phyloP scores from a whole-genome alignment of 2,329 filamentous ascomycete genomes.

The Scedosporium aurantiacum region DNA sequence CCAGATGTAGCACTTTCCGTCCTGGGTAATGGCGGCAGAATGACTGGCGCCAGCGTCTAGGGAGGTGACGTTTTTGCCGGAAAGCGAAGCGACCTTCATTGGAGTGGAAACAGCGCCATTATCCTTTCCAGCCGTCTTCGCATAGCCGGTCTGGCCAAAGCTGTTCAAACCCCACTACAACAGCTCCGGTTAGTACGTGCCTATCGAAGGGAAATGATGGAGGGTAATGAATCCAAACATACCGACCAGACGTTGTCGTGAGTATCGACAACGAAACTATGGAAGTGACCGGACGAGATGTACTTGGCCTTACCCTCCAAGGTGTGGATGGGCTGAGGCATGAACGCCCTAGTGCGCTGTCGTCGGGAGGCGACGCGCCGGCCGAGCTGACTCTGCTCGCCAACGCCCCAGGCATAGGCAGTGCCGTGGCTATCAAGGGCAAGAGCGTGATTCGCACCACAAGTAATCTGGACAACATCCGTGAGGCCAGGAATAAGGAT shows the following conservation, averaged over 20 bases:
- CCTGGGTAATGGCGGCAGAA: constrained; percentile 43
- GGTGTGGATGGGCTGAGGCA: constrained; percentile 23
- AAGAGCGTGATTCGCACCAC: constrained; percentile 61
- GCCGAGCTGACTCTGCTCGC: constrained; percentile 55
- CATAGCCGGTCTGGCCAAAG: constrained; percentile 60
- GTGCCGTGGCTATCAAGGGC: constrained; percentile 54
- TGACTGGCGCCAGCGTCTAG: constrained; percentile 61
- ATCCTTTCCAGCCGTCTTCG: constrained; percentile 20
- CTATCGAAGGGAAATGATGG: constrained; percentile 40
- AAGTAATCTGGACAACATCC: constrained; percentile 52
- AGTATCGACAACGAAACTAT: constrained; percentile 50
- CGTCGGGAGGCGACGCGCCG: constrained; percentile 41
- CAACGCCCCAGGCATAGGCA: constrained; percentile 61
- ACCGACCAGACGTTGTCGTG: constrained; percentile 47
- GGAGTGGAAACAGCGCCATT: constrained; percentile 54
- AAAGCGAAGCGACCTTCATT: constrained; percentile 49
- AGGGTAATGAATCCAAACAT: constrained; percentile 31
- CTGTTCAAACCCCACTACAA: constrained; percentile 75
- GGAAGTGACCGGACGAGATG: constrained; percentile 53
- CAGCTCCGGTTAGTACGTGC: constrained; percentile 34
- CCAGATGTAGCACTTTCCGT: constrained; percentile 41
- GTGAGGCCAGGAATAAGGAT: constrained; percentile 49
- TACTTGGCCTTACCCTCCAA: constrained; percentile 55
- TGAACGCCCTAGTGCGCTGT: constrained; percentile 33
- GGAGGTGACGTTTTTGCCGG: constrained; percentile 44